Base-by-base conservation (phyloP, 306 rosid species). In the Vigna trinervia region DNA sequence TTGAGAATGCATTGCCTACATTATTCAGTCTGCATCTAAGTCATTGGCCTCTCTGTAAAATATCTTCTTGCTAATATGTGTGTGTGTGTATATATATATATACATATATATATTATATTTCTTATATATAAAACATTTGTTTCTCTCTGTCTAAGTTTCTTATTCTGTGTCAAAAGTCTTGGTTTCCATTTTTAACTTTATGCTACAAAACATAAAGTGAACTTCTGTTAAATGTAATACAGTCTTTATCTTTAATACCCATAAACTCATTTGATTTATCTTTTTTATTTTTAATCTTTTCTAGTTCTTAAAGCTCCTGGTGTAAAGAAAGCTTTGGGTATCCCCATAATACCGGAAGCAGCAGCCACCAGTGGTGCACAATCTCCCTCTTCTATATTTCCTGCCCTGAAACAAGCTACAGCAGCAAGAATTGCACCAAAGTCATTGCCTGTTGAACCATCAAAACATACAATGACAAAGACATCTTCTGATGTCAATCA, bases 401-500 rank as follows among this genome's bases (percentile, higher is more conserved):
- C 87, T 39, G 83, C 89, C 6, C 54, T 86, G 54, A 87, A 88
- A 72, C 82, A 71, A 75, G 79, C 83, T 48, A 43, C 82, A 4
- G 39, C 85, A 57, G 43, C 61, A 30, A 70, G 84, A 51, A 76
- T 12, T 61, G 76, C 53, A 36, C 15, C 86, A 15, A 73, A 64
- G 36, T 38, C 92, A 70, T 43, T 32, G 22, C 78, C 87, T 1
- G 57, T 57, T 77, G 90, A 80, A 69, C 69, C 84, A 64, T 54
- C 88, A 66, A 87, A 76, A 78, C 74, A 60, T 65, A 26, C 75
- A 69, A 79, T 82, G 47, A 83, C 81, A 54, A 90, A 67, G 74
- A 77, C 66, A 26, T 77, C 91, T 23, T 81, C 93, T 62, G 84
- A 80, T 71, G 75, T 90, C n/a, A 90, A 90, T 80, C 96, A 90